Conservation (phyloP, 23 red algal genomes). For the Gracilaria vermiculophylla region DNA sequence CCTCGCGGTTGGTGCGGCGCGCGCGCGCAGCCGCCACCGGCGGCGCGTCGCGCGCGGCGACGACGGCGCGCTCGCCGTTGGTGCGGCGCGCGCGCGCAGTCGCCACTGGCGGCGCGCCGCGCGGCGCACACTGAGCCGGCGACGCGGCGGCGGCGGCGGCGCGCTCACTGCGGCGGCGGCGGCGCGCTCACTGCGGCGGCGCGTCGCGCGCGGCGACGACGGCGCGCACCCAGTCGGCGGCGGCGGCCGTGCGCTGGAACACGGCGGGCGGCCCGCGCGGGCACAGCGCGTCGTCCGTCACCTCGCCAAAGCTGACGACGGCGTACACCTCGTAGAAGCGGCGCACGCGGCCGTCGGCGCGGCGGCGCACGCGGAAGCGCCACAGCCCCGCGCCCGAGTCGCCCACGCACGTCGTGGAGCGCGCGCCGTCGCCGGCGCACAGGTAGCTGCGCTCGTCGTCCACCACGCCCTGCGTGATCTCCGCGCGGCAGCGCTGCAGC, state of each 20-base stretch:
- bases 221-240: slow-evolving; percentile 5
- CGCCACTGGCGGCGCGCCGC: too few relatives aligned
- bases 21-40: neutral
- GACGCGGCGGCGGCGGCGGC: neutral
- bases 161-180: neutral
- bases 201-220: slow-evolving; percentile 20
- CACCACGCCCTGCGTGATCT: slow-evolving; percentile 40
- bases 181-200: neutral
- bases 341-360: neutral
- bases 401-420: slow-evolving; percentile 54
- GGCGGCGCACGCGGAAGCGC: neutral
- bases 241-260: slow-evolving; percentile 30
- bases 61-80: too few relatives aligned
- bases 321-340: slow-evolving; percentile 37
- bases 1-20: neutral
- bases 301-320: slow-evolving; percentile 51
- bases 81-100: too few relatives aligned
- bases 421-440: slow-evolving; percentile 32
- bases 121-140: too few relatives aligned
- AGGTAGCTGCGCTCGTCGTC: slow-evolving; percentile 16
- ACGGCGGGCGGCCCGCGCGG: slow-evolving; percentile 34
- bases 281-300: slow-evolving; percentile 42
- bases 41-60: slow-evolving; percentile 14
- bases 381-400: slow-evolving; percentile 53
- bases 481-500: slow-evolving; percentile 12